Base-by-base conservation (phyloP, 306 rosid species). In the Nissolia schottii region DNA sequence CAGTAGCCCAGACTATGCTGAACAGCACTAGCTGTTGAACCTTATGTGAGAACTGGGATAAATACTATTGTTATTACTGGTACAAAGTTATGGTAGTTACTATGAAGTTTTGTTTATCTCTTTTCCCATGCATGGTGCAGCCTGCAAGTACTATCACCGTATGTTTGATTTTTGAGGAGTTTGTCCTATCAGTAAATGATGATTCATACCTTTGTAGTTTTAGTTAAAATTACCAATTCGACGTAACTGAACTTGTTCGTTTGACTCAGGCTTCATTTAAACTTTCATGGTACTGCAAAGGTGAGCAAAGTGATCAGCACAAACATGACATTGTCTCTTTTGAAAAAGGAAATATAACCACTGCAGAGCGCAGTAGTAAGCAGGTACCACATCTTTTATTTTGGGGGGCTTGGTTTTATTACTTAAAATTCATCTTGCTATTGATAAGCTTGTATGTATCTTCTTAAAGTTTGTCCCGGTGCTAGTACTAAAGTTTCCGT, bases 281-380 rank as follows among this genome's bases (percentile, higher is more conserved):
- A 70, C 96, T 94, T 74, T 84, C 90, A 75, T 94, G 99, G 99
- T 82, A 71, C 75, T 91, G 91, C 87, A 89, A 91, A 70, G 96
- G 97, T 6, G 93, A 89, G 22, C 70, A 84, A 63, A 94, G 90
- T 85, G 95, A 91, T 79, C 95, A 90, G 73, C 86, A 89, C 83
- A 86, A 91, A 82, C 99, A 94, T 73, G 98, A 94, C 72, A 67
- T 91, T 40, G 97, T 94, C 74, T 94, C 97, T 67, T 94, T 94
- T 67, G 97, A 94, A 82, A 86, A 80, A 81, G 97, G 99, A 81
- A 91, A 94, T 74, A 94, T 94, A 78, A 91, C 92, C 64, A 91
- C 99, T 67, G 93, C 99, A 63, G 93, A 86, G 83, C 97, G 95
- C 71, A 94, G 96, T 79, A 94, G 96, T 86, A 89, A 79, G 88